phyloP scores from a whole-genome alignment of 164 flowering plant species.

The Tetrastigma voinierianum region DNA sequence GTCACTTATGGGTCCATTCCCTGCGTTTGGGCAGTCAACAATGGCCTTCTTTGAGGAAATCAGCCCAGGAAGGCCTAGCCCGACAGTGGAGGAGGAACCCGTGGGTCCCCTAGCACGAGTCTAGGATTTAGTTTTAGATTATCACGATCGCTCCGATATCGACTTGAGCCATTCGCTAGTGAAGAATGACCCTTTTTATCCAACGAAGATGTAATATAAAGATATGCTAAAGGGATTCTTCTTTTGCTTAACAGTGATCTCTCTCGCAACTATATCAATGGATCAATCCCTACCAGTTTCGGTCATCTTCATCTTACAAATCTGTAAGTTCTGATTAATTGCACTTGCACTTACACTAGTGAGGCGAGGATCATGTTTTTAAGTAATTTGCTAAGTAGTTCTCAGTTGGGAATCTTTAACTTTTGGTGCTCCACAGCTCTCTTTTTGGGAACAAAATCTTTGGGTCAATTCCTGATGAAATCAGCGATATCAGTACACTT shows the following conservation, averaged over 20 bases:
- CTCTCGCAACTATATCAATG: conserved; percentile 52
- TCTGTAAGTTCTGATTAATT: conserved; percentile 47
- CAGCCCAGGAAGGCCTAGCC: too few relatives aligned
- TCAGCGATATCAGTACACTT: conserved; percentile 50
- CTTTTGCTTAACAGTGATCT: conserved; percentile 55
- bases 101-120: too few relatives aligned
- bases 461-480: conserved; percentile 57
- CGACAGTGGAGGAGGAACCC: too few relatives aligned
- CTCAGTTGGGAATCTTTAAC: neutral
- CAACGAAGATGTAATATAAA: too few relatives aligned
- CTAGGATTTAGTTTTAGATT: too few relatives aligned
- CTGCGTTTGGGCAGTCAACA: too few relatives aligned
- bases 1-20: too few relatives aligned
- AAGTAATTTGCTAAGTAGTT: neutral
- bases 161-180: too few relatives aligned
- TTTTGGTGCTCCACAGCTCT: conserved; percentile 36
- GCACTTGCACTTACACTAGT: neutral
- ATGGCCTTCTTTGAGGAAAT: too few relatives aligned
- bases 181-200: too few relatives aligned
- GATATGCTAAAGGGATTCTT: too few relatives aligned
- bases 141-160: too few relatives aligned
- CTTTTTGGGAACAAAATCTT: conserved; percentile 62
- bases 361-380: neutral
- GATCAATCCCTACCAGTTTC: conserved; percentile 49
- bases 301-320: conserved; percentile 38